phyloP scores from a whole-genome alignment of 345 rosid species.

The Garcia nutans region DNA sequence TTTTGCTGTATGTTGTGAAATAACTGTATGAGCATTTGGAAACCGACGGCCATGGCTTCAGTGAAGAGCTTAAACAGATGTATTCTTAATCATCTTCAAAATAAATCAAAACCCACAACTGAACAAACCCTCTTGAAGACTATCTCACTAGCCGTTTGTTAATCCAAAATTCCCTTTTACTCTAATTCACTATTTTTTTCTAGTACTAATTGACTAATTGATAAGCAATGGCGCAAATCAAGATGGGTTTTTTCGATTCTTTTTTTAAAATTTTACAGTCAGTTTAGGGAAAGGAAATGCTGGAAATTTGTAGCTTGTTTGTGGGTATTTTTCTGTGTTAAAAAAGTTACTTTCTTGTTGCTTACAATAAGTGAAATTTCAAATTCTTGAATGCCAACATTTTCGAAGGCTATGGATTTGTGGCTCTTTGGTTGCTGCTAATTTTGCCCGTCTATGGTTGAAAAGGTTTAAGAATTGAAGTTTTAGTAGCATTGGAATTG shows the following conservation, averaged over 20 bases:
- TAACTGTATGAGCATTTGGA: not conserved
- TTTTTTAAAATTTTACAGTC: not conserved
- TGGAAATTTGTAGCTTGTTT: not conserved
- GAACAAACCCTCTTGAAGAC: slow-evolving; percentile 53
- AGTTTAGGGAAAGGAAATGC: not conserved
- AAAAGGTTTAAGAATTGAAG: not conserved
- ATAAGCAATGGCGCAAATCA: too few species aligned
- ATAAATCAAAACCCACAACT: slow-evolving; percentile 15
- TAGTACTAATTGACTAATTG: too few species aligned
- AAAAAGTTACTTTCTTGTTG: not conserved
- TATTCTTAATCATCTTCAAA: slow-evolving; percentile 24
- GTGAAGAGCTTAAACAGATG: slow-evolving; percentile 31
- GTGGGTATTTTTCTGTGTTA: not conserved
- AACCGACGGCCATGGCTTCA: slow-evolving; percentile 45
- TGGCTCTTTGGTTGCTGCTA: not conserved
- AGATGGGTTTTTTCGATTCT: not conserved
- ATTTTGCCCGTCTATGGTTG: not conserved
- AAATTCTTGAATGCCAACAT: not conserved
- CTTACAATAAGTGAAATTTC: not conserved
- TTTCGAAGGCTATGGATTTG: not conserved
- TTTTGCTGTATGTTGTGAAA: slow-evolving; percentile 3
- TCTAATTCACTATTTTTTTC: not conserved
- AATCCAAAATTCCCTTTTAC: slow-evolving; percentile 4
- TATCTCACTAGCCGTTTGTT: slow-evolving; percentile 61
- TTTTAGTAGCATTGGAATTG: not conserved